Evolutionary conservation across 2,329 filamentous ascomycete genomes (phyloP).

Genomic region (Emmonsia crescens): DNA sequence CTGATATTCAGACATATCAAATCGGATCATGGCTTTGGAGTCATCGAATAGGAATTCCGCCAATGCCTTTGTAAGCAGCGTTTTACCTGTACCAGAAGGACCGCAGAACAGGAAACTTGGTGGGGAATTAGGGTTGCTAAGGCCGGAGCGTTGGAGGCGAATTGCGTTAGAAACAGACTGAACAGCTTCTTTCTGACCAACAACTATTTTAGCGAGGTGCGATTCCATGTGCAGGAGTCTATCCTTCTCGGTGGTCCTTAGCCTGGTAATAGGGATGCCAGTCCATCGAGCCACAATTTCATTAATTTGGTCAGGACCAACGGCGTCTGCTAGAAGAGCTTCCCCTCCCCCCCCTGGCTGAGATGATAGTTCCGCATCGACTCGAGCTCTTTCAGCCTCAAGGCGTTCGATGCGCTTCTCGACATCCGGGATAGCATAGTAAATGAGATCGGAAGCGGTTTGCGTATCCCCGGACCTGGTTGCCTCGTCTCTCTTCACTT

Average conservation of each 20-base stretch:
- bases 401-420: slow-evolving; percentile 67
- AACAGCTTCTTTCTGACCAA: slow-evolving; percentile 91
- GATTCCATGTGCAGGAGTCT: slow-evolving; percentile 97
- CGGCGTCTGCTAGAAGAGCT: slow-evolving; percentile 77
- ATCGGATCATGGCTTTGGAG: slow-evolving; percentile 91
- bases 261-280: slow-evolving; percentile 89
- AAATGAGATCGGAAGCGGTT: slow-evolving; percentile 86
- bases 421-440: slow-evolving; percentile 94
- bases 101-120: slow-evolving; percentile 98
- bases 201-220: slow-evolving; percentile 68
- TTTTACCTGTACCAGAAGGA: slow-evolving; percentile 97
- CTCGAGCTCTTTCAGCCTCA: slow-evolving; percentile 66
- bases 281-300: slow-evolving; percentile 96
- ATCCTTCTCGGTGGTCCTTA: slow-evolving; percentile 94
- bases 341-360: slow-evolving; percentile 55
- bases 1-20: slow-evolving; percentile 99
- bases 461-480: slow-evolving; percentile 73
- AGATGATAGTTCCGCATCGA: slow-evolving; percentile 56
- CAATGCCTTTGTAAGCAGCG: slow-evolving; percentile 87
- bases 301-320: slow-evolving; percentile 96
- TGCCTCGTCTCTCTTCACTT: slow-evolving; percentile 89
- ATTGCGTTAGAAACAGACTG: slow-evolving; percentile 91
- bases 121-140: slow-evolving; percentile 91
- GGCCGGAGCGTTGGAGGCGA: slow-evolving; percentile 83
- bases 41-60: slow-evolving; percentile 98